Base-by-base conservation (phyloP, 2,329 filamentous ascomycete genomes). In the Sporothrix inflata region DNA sequence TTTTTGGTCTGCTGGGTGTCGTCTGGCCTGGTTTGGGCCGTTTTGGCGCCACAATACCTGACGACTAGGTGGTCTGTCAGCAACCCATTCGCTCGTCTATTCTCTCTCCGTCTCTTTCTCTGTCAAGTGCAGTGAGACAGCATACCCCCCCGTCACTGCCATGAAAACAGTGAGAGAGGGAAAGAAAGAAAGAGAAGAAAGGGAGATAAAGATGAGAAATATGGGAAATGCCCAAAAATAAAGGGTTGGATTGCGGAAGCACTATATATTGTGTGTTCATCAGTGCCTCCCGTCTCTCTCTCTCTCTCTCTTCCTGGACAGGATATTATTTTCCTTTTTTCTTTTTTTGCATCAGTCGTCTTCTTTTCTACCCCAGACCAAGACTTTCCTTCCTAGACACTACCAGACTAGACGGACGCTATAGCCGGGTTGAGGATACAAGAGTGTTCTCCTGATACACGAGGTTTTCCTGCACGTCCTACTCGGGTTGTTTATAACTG, bases 301-400 rank as follows among this genome's bases (percentile, higher is more conserved):
- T 38, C 27, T n/a, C 38, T 30, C 40, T 49, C 42, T 30, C 3
- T 42, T 21, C 30, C 53, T 27, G 34, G 14, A 38, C 19, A 24
- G 69, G 57, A 70, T 51, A 51, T 63, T 49, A 47, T 53, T 70
- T 70, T 70, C 57, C 57, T 61, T 70, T 61, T 38, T n/a, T 14
- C 12, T 49, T 21, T n/a, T 49, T 21, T 67, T 67, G 24, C 9
- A 38, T 67, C 45, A 49, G 27, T 67, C n/a, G 27, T 24, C 49
- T 53, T 21, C 11, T 49, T 53, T 38, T 21, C 40, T 70, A 47
- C 53, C 67, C 57, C 55, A 55, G 57, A 42, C 51, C 51, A 27
- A 60, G 49, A 42, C 57, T 63, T 45, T 9, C 27, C 45, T 65
- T 12, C 34, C 60, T 42, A 42, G n/a, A n/a, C 60, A 45, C 7